Conservation (phyloP, 805 yeast species). For the Kazachstania taianensis region DNA sequence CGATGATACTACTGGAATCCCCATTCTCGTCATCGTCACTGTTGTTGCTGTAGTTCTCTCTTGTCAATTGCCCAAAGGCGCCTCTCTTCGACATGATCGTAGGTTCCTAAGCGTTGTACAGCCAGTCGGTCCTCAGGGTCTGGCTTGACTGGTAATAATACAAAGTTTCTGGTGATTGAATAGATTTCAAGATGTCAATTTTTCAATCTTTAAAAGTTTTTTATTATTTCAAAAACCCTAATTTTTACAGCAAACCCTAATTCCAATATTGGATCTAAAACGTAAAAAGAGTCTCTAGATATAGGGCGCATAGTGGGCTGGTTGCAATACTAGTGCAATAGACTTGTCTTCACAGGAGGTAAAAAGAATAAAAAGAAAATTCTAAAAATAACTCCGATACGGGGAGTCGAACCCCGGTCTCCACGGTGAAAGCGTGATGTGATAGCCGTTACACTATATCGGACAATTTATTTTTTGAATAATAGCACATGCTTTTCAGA, state of each 20-base stretch:
- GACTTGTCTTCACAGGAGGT: background rate
- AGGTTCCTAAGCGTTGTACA: background rate
- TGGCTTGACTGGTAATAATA: background rate
- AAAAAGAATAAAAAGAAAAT: background rate
- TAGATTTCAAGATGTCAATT: no score
- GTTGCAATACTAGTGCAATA: no score
- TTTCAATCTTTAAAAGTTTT: no score
- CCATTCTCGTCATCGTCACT: slow-evolving; percentile 34
- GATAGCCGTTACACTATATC: slow-evolving; percentile 33
- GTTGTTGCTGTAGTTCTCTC: slow-evolving; percentile 34
- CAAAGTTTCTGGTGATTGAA: no score
- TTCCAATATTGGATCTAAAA: no score
- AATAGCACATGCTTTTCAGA: no score
- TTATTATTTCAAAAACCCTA: no score
- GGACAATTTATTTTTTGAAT: no score
- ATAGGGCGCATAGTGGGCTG: no score
- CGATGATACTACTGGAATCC: slow-evolving; percentile 37
- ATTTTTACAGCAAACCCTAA: no score
- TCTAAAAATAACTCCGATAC: slow-evolving; percentile 24
- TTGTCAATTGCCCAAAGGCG: slow-evolving; percentile 54
- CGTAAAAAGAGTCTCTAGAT: no score
- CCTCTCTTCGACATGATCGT: slow-evolving; percentile 59
- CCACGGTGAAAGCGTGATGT: slow-evolving; percentile 33
- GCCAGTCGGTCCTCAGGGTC: background rate
- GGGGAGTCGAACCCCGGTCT: slow-evolving; percentile 34